Evolutionary conservation across 768 basidiomycete genomes (phyloP).

Genomic region (Boletellus ananas): DNA sequence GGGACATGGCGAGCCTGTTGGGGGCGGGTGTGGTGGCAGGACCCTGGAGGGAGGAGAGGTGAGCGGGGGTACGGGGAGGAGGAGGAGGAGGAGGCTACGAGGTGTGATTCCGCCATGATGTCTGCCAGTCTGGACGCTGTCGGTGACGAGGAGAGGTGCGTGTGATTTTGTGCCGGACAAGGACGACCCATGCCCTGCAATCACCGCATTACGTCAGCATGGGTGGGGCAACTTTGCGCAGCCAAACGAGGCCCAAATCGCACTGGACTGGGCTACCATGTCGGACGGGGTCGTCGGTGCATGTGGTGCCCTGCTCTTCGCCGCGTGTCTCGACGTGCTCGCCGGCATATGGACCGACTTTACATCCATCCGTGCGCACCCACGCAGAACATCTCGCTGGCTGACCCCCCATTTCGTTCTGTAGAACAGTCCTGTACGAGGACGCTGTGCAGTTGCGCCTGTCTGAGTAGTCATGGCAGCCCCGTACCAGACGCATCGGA

Average conservation of each 20-base stretch:
- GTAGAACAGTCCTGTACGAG: conserved; percentile 25
- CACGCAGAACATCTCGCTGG: no score
- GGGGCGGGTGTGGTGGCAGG: conserved; percentile 28
- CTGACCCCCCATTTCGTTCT: no score
- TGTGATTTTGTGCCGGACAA: neutral
- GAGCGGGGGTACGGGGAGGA: neutral
- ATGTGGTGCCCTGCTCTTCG: conserved; percentile 16
- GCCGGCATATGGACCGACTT: conserved; percentile 24
- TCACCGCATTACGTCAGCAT: conserved; percentile 18
- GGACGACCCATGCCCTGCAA: neutral
- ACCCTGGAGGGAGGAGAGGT: conserved; percentile 8
- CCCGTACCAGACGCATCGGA: conserved; percentile 2
- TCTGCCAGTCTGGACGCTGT: neutral
- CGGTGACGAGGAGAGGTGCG: conserved; percentile 1
- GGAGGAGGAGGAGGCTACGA: neutral
- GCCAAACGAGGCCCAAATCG: no score
- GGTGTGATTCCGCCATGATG: conserved; percentile 22
- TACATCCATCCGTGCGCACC: conserved; percentile 18
- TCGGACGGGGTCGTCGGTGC: conserved; percentile 17
- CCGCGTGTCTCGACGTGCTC: conserved; percentile 22
- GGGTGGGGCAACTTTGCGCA: no score
- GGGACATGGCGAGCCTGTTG: conserved; percentile 78
- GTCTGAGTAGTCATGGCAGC: conserved; percentile 1
- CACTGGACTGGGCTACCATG: conserved; percentile 1
- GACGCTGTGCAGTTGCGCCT: conserved; percentile 21